Evolutionary conservation across 2,329 filamentous ascomycete genomes (phyloP), one percentile per base, ranked within the genome.

Genomic region (Hirsutella thompsonii): DNA sequence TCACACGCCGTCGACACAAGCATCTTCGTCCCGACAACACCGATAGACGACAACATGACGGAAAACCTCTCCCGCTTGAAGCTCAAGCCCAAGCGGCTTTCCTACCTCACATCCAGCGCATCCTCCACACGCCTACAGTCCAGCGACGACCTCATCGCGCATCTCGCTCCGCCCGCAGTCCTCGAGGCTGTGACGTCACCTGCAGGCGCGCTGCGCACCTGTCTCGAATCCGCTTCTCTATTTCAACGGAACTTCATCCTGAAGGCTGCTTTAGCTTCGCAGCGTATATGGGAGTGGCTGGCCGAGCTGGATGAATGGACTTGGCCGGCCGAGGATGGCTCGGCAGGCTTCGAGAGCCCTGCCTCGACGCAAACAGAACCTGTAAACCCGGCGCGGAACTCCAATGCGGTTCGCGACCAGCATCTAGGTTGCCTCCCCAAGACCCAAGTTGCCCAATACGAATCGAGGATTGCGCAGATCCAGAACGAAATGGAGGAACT

Each of bases 401-500:
- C 60, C n/a, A n/a, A n/a, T 49, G 32, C 8, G 3, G 32, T 14
- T 8, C 14, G 18, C 32, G 47, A 52, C 18, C 51, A 50, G 3
- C 86, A 81, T 57, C 74, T 80, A 59, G 89, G 89, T 5, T 83
- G 83, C 53, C 62, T 96, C 29, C 74, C 75, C 1, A 71, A 72
- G 2, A 59, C 67, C 14, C 70, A 83, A 30, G 76, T 93, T 2
- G 61, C 71, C 37, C 64, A 66, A 38, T 89, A 92, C 57, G 83
- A 92, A 52, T 64, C 60, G 42, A 76, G 89, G 32, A 68, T 93
- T 11, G 80, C 84, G 40, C 75, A 83, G 47, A 93, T 96, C 44
- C 70, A 68, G 13, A 67, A 70, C 36, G 78, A 79, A 42, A 66
- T 92, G 64, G 76, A 83, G 42, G 70, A 74, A 32, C 66, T 92